phyloP scores from a whole-genome alignment of 2,329 filamentous ascomycete genomes.

The Setomelanomma holmii region DNA sequence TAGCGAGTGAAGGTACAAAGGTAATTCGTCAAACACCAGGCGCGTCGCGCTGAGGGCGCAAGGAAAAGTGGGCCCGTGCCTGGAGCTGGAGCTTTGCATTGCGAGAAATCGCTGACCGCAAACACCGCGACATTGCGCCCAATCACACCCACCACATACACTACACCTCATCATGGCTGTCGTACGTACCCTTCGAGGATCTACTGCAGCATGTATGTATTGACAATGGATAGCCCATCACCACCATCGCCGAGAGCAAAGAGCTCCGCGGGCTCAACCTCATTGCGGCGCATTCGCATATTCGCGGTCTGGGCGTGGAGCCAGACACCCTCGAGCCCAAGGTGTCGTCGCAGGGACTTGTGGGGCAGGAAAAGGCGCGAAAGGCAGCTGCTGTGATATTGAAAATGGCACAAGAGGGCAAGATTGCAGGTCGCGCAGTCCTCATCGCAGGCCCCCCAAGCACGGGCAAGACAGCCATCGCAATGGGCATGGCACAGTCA shows the following conservation, averaged over 20 bases:
- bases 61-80: constrained; percentile 1
- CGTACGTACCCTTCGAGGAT: constrained; percentile 37
- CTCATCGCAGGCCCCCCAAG: constrained; percentile 95
- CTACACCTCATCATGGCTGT: constrained; percentile 38
- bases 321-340: constrained; percentile 88
- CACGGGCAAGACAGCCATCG: constrained; percentile 97
- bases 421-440: constrained; percentile 94
- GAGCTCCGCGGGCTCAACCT: constrained; percentile 96
- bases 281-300: constrained; percentile 97
- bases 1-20: not conserved
- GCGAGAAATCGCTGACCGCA: constrained; percentile 24
- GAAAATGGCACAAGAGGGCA: constrained; percentile 98
- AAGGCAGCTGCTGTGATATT: constrained; percentile 96
- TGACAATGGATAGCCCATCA: constrained; percentile 66
- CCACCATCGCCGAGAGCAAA: constrained; percentile 91
- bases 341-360: constrained; percentile 84
- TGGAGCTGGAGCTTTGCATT: constrained; percentile 18
- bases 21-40: not conserved
- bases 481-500: constrained; percentile 98
- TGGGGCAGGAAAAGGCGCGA: constrained; percentile 94
- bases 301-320: constrained; percentile 93
- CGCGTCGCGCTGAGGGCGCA: not conserved
- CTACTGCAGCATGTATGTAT: no score
- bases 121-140: constrained; percentile 7
- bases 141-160: not conserved